These are phyloP conservation scores for Elaeis oleifera DNA, from an alignment of 202 grass and related monocot species.

Conservation along the genomic window DNA sequence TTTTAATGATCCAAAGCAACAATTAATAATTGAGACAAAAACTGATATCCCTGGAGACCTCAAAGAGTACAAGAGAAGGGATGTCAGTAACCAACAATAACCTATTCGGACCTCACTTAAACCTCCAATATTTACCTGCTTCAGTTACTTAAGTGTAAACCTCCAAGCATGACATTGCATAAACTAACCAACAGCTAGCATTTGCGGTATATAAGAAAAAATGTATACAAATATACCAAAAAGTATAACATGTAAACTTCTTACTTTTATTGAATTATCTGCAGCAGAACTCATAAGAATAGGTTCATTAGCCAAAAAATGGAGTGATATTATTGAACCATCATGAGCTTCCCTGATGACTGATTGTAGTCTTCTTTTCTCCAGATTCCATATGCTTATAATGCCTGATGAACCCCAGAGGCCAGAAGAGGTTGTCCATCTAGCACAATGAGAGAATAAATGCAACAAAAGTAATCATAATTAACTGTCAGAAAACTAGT, in stretches of 20 bases:
- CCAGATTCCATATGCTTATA: slow-evolving; percentile 98
- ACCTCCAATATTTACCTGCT: no score
- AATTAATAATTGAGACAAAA: no score
- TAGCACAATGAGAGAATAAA: slow-evolving; percentile 28
- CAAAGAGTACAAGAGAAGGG: no score
- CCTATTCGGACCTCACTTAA: no score
- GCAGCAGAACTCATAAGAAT: slow-evolving; percentile 91
- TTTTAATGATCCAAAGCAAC: no score
- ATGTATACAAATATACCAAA: slow-evolving; percentile 5
- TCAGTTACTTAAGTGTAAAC: no score
- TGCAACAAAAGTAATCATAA: no score
- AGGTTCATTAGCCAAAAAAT: slow-evolving; percentile 93
- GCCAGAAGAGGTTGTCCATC: slow-evolving; percentile 91
- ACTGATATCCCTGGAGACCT: no score
- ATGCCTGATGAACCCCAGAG: slow-evolving; percentile 91
- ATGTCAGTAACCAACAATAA: no score
- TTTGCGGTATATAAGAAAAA: background rate
- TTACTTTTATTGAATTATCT: slow-evolving; percentile 99
- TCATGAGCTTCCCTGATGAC: slow-evolving; percentile 94
- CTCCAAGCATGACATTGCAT: no score
- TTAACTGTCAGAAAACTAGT: no score
- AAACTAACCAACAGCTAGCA: no score
- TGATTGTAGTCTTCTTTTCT: slow-evolving; percentile 79
- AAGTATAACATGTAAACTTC: slow-evolving; percentile 10
- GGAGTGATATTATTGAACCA: slow-evolving; percentile 74